phyloP scores from a whole-genome alignment of 495 filamentous ascomycete genomes.

The Aspergillus sclerotiicarbonarius region DNA sequence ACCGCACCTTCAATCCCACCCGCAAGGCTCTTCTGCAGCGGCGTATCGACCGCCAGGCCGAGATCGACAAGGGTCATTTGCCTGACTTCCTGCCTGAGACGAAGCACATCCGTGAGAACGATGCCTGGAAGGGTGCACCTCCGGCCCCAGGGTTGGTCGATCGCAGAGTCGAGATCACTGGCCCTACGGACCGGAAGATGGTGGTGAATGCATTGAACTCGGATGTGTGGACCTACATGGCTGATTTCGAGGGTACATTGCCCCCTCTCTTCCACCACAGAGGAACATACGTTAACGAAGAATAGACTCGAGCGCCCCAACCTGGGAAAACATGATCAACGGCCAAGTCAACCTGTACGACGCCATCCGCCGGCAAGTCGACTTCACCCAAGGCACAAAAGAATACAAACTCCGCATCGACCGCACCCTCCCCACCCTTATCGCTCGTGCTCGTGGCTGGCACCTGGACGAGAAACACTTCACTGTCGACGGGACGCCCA shows the following conservation, averaged over 20 bases:
- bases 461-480: slow-evolving; percentile 98
- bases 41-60: slow-evolving; percentile 82
- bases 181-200: slow-evolving; percentile 98
- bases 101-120: slow-evolving; percentile 90
- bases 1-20: slow-evolving; percentile 88
- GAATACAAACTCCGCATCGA: slow-evolving; percentile 97
- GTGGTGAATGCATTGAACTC: slow-evolving; percentile 97
- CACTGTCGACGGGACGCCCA: slow-evolving; percentile 91
- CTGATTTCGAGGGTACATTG: slow-evolving; percentile 86
- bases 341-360: slow-evolving; percentile 99
- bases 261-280: neutral
- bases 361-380: slow-evolving; percentile 88
- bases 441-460: slow-evolving; percentile 87
- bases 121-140: slow-evolving; percentile 89
- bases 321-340: slow-evolving; percentile 99
- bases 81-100: slow-evolving; percentile 97
- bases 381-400: slow-evolving; percentile 94
- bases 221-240: slow-evolving; percentile 99
- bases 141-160: slow-evolving; percentile 94
- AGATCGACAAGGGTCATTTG: slow-evolving; percentile 88
- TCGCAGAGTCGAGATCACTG: slow-evolving; percentile 97
- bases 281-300: neutral
- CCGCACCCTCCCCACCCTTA: slow-evolving; percentile 72
- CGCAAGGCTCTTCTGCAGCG: slow-evolving; percentile 89
- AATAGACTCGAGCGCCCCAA: slow-evolving; percentile 90